Evolutionary conservation across 331 rosid species (phyloP).

Genomic region (Pyracantha coccinea): DNA sequence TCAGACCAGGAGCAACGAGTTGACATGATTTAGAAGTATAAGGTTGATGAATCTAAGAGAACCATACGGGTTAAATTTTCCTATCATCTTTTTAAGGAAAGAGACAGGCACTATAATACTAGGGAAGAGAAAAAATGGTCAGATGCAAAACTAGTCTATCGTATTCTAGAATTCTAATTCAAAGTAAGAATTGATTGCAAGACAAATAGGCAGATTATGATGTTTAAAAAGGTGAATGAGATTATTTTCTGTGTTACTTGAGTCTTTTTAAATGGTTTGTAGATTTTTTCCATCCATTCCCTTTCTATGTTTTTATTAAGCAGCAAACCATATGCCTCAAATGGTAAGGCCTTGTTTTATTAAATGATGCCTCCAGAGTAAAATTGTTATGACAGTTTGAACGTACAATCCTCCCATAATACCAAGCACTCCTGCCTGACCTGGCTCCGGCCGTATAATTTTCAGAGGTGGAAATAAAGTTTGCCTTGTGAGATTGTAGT

Average conservation of each 20-base stretch:
- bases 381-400: not conserved
- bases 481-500: not conserved
- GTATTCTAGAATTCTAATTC: not conserved
- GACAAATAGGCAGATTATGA: not conserved
- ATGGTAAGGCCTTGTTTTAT: conserved; percentile 1
- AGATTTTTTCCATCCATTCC: not conserved
- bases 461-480: not conserved
- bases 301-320: not conserved
- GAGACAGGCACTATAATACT: not conserved
- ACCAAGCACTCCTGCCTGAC: not conserved
- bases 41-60: not conserved
- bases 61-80: not conserved
- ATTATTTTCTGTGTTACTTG: not conserved
- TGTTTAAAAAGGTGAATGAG: not conserved
- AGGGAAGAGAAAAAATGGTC: not conserved
- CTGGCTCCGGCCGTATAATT: not conserved
- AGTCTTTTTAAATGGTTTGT: not conserved
- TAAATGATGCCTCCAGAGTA: not conserved
- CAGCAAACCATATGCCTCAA: not conserved
- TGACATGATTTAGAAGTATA: not conserved
- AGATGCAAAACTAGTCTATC: not conserved
- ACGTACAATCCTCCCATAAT: not conserved
- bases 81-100: not conserved
- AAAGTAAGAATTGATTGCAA: not conserved
- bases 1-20: not conserved